Conservation (phyloP, 306 rosid genomes). For the Nissolia schottii region DNA sequence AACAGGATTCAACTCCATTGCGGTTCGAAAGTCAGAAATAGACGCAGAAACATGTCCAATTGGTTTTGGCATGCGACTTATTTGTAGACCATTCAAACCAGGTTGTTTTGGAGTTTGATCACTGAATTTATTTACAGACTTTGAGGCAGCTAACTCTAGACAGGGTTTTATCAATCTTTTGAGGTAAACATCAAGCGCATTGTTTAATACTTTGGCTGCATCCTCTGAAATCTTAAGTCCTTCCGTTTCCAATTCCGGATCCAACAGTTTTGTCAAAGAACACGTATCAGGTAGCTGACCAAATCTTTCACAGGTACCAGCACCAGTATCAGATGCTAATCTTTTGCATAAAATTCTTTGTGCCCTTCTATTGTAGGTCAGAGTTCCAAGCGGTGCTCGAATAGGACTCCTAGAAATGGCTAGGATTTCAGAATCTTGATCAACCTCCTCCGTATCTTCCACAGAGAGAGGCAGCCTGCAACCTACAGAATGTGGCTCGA, state of each 20-base stretch:
- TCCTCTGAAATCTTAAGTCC: constrained; percentile 48
- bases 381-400: constrained; percentile 65
- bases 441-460: constrained; percentile 67
- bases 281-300: constrained; percentile 50
- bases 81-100: constrained; percentile 29
- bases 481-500: constrained; percentile 37
- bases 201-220: constrained; percentile 47
- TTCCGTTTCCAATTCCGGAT: constrained; percentile 47
- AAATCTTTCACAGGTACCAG: constrained; percentile 39
- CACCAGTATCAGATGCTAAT: constrained; percentile 4
- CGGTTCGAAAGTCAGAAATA: constrained; percentile 48
- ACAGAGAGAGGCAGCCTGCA: constrained; percentile 39
- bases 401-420: constrained; percentile 35
- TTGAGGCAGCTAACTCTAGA: constrained; percentile 49
- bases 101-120: constrained; percentile 24
- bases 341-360: constrained; percentile 14
- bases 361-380: constrained; percentile 25
- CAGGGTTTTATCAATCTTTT: constrained; percentile 67
- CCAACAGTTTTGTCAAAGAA: constrained; percentile 48
- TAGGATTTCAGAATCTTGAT: constrained; percentile 41
- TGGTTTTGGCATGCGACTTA: constrained; percentile 33
- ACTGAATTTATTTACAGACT: constrained; percentile 18
- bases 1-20: constrained; percentile 55
- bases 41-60: constrained; percentile 34
- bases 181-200: constrained; percentile 57